phyloP scores from a whole-genome alignment of 139 green algal genomes.

The Tetradesmus obliquus region DNA sequence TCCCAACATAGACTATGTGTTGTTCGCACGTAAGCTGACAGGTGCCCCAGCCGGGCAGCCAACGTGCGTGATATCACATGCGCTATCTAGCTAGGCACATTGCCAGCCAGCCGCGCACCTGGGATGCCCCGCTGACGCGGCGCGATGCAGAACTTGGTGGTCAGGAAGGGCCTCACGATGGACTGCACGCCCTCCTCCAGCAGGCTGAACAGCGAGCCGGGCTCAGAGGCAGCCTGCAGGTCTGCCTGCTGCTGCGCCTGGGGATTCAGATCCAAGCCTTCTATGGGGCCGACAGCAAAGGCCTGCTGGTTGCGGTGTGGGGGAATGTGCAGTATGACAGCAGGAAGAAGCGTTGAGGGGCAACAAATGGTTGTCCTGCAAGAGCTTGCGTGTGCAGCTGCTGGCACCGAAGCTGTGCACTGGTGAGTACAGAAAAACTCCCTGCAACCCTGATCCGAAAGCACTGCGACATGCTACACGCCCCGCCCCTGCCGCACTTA shows the following conservation, averaged over 20 bases:
- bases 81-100: too few species aligned
- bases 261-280: background rate
- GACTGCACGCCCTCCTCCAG: slow-evolving; percentile 68
- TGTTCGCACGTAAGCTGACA: too few species aligned
- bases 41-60: too few species aligned
- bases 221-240: slow-evolving; percentile 14
- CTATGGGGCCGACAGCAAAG: background rate
- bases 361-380: too few species aligned
- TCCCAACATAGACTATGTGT: too few species aligned
- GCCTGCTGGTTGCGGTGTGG: slow-evolving; percentile 27
- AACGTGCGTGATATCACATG: too few species aligned
- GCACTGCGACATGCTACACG: too few species aligned
- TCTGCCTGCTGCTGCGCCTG: background rate
- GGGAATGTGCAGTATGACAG: background rate
- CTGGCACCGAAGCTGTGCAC: too few species aligned
- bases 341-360: background rate
- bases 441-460: too few species aligned
- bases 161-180: slow-evolving; percentile 73
- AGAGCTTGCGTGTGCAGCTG: too few species aligned
- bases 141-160: slow-evolving; percentile 56
- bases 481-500: background rate
- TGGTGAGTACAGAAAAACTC: too few species aligned
- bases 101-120: background rate
- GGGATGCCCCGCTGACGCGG: background rate
- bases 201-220: slow-evolving; percentile 66